These are phyloP conservation scores for Blastobotrys americana DNA, from an alignment of 805 yeast species.

Conservation along the genomic window DNA sequence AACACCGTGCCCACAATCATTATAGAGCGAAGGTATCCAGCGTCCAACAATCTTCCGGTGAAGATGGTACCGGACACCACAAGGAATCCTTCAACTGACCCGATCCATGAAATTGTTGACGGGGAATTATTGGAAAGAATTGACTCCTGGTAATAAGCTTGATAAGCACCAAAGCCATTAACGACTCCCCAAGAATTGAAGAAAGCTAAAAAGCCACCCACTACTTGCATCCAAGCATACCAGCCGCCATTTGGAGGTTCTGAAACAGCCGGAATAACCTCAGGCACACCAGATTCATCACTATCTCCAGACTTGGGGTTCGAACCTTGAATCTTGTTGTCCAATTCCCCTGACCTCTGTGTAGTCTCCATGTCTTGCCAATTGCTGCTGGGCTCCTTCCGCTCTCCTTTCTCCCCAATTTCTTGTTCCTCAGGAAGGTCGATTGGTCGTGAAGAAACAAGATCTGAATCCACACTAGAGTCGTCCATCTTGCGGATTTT, in stretches of 20 bases:
- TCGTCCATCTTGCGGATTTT: too few species aligned
- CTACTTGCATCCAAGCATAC: slow-evolving; percentile 11
- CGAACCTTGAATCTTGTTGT: neutral
- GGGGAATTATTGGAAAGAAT: slow-evolving; percentile 25
- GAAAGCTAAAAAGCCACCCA: slow-evolving; percentile 14
- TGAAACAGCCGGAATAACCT: too few species aligned
- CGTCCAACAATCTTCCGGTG: slow-evolving; percentile 27
- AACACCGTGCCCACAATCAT: slow-evolving; percentile 22
- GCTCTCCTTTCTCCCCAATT: too few species aligned
- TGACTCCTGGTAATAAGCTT: slow-evolving; percentile 23
- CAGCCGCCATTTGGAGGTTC: slow-evolving; percentile 18
- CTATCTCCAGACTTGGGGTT: neutral
- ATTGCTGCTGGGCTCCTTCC: too few species aligned
- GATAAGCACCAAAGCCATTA: slow-evolving; percentile 26
- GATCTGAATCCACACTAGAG: too few species aligned
- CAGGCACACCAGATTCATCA: neutral
- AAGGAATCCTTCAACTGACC: slow-evolving; percentile 29
- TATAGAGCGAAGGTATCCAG: slow-evolving; percentile 20
- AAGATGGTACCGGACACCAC: slow-evolving; percentile 24
- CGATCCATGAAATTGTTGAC: slow-evolving; percentile 31
- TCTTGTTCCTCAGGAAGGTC: too few species aligned
- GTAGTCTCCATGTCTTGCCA: too few species aligned
- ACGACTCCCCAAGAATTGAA: slow-evolving; percentile 19
- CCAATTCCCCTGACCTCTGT: too few species aligned
- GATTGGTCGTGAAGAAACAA: too few species aligned